Evolutionary conservation across 2,329 filamentous ascomycete genomes (phyloP).

Genomic region (Dactylellina drechsleri): DNA sequence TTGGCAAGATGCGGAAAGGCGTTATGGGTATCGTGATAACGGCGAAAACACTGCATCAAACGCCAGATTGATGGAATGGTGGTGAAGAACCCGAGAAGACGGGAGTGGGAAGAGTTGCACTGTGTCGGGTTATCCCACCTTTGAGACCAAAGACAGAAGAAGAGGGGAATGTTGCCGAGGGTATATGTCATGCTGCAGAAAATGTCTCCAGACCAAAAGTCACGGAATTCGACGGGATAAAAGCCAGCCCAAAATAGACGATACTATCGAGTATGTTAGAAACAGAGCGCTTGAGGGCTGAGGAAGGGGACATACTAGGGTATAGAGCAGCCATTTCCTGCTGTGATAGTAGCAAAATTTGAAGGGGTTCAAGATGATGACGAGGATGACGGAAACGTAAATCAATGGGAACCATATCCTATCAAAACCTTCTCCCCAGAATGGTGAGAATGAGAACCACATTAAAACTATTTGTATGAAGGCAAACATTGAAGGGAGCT

Average conservation of each 20-base stretch:
- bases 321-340: constrained; percentile 86
- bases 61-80: constrained; percentile 89
- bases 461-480: constrained; percentile 81
- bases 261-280: constrained; percentile 68
- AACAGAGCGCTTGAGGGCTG: constrained; percentile 59
- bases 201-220: constrained; percentile 98
- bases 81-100: constrained; percentile 84
- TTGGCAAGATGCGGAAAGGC: constrained; percentile 93
- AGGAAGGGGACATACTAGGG: constrained; percentile 68
- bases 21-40: constrained; percentile 86
- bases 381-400: constrained; percentile 74
- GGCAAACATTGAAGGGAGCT: constrained; percentile 84
- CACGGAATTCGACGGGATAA: constrained; percentile 93
- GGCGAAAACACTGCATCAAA: constrained; percentile 86
- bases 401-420: constrained; percentile 87
- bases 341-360: constrained; percentile 79
- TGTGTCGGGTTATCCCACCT: constrained; percentile 76
- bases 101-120: constrained; percentile 88
- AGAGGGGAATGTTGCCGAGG: constrained; percentile 87
- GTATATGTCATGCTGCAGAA: constrained; percentile 95
- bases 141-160: constrained; percentile 91
- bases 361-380: constrained; percentile 79
- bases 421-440: constrained; percentile 63
- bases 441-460: constrained; percentile 81
- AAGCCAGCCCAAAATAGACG: constrained; percentile 84